Evolutionary conservation across 129 eudicot genomes (phyloP).

Genomic region (Escallonia rubra): DNA sequence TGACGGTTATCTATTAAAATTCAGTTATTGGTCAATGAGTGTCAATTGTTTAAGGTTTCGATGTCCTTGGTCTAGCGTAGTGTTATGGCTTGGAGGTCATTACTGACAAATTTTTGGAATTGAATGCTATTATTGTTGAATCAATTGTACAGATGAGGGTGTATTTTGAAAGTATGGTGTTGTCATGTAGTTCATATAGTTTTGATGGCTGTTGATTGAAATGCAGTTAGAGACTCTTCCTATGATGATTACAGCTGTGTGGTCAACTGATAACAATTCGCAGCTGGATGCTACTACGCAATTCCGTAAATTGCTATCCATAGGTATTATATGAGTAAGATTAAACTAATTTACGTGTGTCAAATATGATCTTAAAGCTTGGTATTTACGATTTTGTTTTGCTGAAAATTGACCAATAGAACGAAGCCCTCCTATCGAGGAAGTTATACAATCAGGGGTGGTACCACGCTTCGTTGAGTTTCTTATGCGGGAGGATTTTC

Average conservation of each 20-base stretch:
- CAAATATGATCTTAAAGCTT: background rate
- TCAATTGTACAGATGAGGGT: background rate
- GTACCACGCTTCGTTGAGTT: slow-evolving; percentile 90
- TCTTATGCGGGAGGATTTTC: slow-evolving; percentile 72
- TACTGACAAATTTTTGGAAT: too few species aligned
- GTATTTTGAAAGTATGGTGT: background rate
- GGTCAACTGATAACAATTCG: slow-evolving; percentile 48
- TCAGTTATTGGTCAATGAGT: too few species aligned
- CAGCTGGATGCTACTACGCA: slow-evolving; percentile 92
- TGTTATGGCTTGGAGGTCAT: too few species aligned
- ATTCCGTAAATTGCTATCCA: slow-evolving; percentile 87
- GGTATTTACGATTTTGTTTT: background rate
- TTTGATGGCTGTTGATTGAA: slow-evolving; percentile 6
- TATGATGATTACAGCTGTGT: slow-evolving; percentile 72
- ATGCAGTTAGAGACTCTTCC: slow-evolving; percentile 84
- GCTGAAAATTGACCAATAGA: slow-evolving; percentile 30
- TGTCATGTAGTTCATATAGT: background rate
- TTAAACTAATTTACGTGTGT: background rate
- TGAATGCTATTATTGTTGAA: background rate
- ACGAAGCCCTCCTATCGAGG: slow-evolving; percentile 86
- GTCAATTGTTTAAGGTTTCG: too few species aligned
- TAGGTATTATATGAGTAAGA: slow-evolving; percentile 37
- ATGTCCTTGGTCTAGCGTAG: too few species aligned
- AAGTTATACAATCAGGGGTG: slow-evolving; percentile 88
- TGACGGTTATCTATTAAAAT: too few species aligned